Evolutionary conservation across 2,329 filamentous ascomycete genomes (phyloP).

Genomic region (Diaporthe citriasiana): DNA sequence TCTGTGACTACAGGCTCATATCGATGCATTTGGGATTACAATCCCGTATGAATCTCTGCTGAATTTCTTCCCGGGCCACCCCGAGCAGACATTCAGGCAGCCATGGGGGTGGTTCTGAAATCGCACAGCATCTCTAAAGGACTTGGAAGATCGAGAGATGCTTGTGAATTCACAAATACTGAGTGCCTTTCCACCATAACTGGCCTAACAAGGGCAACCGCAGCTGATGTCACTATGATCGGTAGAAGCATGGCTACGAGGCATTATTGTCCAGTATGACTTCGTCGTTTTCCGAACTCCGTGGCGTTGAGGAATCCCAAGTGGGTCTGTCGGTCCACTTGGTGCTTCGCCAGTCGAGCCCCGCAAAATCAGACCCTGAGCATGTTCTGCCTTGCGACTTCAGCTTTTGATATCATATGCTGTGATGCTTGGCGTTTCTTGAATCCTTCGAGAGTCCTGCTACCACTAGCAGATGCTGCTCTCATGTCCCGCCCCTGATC

Average conservation of each 20-base stretch:
- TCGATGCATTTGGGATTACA: neutral
- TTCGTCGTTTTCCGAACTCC: neutral
- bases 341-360: neutral
- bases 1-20: neutral
- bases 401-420: constrained; percentile 15
- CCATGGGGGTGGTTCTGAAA: neutral
- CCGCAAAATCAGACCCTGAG: neutral
- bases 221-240: neutral
- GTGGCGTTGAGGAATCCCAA: neutral
- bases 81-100: neutral
- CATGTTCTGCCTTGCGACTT: constrained; percentile 19
- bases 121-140: neutral
- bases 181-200: neutral
- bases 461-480: neutral
- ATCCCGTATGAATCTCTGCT: neutral
- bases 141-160: neutral
- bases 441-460: constrained; percentile 7
- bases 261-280: neutral
- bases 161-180: neutral
- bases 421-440: neutral
- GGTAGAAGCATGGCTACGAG: neutral
- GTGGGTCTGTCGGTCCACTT: neutral
- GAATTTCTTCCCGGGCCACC: neutral
- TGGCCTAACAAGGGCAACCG: neutral
- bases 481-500: neutral